Base-by-base conservation (phyloP, 148 eudicot genomes). In the Rhododendron griersonianum region DNA sequence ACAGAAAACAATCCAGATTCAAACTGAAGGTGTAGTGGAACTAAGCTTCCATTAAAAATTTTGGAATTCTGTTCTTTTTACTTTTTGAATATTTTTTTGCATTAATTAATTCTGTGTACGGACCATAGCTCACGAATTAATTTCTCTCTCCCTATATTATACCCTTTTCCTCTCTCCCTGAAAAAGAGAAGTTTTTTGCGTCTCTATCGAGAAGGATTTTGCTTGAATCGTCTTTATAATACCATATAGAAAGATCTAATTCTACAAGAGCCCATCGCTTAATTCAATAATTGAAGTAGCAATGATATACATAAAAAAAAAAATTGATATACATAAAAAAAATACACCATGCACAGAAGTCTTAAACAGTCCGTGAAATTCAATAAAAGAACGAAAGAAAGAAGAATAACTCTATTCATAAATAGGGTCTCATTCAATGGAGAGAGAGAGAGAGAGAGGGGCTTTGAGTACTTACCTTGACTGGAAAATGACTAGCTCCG, bases 131-230 rank as follows among this genome's bases (percentile, higher is more conserved):
- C 74, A 11, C 30, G 2, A 2, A 15, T 55, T 25, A 65, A 47
- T 65, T 28, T 80, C 37, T 47, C 82, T 51, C 65, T 15, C 44
- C 23, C 82, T 48, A 16, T 50, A 50, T 2, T 6, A 9, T 44
- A 47, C 48, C 48, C 9, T 39, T 33, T 59, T 11, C 71, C 5
- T 9, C 13, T 37, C 74, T 67, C 35, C 11, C 16, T 1, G 8
- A 71, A 73, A 50, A 39, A 61, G n/a, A 67, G 25, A 63, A 67
- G 44, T 3, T 71, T 25, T 35, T 39, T n/a, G 80, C 86, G 45
- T 47, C 51, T 78, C 37, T 37, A 67, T 69, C 57, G 80, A 84
- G 50, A 63, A 78, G 69, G 89, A 87, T 87, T 79, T 84, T 71
- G 4, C 74, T 84, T 67, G 59, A 74, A 84, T 5, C 48, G 71